These are phyloP conservation scores for Mucor saturninus DNA, from an alignment of 371 early-diverging fungal genomes.

Conservation along the genomic window DNA sequence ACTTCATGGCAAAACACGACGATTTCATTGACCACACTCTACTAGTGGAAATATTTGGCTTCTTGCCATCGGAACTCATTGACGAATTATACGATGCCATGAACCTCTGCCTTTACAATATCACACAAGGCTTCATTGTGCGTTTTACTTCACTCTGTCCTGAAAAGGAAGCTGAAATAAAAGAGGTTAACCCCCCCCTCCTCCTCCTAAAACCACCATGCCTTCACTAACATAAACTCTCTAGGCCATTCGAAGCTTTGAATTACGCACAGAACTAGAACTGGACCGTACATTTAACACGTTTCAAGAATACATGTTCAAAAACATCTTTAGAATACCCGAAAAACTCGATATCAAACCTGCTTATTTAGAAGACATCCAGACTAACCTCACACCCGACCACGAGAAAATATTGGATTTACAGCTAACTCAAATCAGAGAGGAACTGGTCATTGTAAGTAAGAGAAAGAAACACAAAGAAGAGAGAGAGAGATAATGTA, in stretches of 20 bases:
- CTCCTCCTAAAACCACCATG: neutral
- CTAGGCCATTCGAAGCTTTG: neutral
- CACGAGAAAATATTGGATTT: neutral
- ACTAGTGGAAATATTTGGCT: slow-evolving; percentile 14
- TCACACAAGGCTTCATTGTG: slow-evolving; percentile 16
- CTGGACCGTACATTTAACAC: neutral
- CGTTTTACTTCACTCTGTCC: slow-evolving; percentile 3
- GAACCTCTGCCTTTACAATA: slow-evolving; percentile 14
- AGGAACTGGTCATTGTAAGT: slow-evolving; percentile 15
- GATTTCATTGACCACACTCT: slow-evolving; percentile 7
- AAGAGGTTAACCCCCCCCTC: neutral
- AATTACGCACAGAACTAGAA: neutral
- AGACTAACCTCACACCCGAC: neutral
- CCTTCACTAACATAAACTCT: neutral
- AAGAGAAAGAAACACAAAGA: neutral
- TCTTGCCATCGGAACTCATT: neutral
- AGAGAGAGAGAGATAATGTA: neutral
- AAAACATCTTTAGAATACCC: slow-evolving; percentile 10
- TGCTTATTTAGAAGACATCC: neutral
- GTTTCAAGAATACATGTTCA: neutral
- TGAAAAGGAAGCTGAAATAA: slow-evolving; percentile 10
- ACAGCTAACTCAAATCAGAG: neutral
- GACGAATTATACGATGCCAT: slow-evolving; percentile 11
- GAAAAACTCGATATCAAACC: neutral
- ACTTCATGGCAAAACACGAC: too few relatives aligned